These are phyloP conservation scores for Russula ochroleuca DNA, from an alignment of 768 basidiomycete genomes.

Conservation along the genomic window DNA sequence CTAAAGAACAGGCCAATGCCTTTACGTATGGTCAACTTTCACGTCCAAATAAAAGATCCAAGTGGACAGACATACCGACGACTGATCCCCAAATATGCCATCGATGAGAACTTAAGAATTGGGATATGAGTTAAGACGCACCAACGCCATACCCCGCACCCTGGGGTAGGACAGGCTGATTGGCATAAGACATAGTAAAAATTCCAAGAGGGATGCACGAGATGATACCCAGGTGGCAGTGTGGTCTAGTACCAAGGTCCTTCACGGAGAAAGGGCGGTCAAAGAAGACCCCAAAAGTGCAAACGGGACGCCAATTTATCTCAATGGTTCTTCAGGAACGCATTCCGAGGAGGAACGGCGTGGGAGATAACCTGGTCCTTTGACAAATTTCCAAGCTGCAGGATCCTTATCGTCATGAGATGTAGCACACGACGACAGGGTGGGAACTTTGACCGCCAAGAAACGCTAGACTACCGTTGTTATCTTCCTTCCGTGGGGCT, in stretches of 20 bases:
- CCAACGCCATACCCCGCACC: constrained; percentile 85
- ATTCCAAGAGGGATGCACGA: background rate
- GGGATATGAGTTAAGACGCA: constrained; percentile 29
- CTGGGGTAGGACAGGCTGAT: constrained; percentile 56
- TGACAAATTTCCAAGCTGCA: background rate
- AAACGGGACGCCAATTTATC: constrained; percentile 11
- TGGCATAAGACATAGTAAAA: constrained; percentile 28
- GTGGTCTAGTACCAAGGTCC: background rate
- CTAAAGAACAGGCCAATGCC: constrained; percentile 89
- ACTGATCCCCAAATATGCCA: constrained; percentile 35
- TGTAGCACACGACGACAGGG: background rate
- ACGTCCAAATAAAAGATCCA: too few species aligned
- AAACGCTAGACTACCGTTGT: background rate
- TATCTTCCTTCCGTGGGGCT: background rate
- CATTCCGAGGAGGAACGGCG: background rate
- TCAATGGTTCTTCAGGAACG: background rate
- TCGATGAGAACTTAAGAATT: constrained; percentile 13
- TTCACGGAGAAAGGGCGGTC: background rate
- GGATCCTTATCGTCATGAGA: constrained; percentile 9
- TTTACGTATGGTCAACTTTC: constrained; percentile 29
- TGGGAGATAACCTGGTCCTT: background rate
- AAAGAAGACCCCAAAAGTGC: background rate
- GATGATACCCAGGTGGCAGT: background rate
- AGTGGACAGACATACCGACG: constrained; percentile 40
- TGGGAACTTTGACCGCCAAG: background rate